A percentile compares a stretch with the other conserved stretches of the same genome.
These are phyloP conservation scores for Talaromyces wortmannii DNA, from an alignment of 495 filamentous ascomycete species.

Conservation along the genomic window DNA sequence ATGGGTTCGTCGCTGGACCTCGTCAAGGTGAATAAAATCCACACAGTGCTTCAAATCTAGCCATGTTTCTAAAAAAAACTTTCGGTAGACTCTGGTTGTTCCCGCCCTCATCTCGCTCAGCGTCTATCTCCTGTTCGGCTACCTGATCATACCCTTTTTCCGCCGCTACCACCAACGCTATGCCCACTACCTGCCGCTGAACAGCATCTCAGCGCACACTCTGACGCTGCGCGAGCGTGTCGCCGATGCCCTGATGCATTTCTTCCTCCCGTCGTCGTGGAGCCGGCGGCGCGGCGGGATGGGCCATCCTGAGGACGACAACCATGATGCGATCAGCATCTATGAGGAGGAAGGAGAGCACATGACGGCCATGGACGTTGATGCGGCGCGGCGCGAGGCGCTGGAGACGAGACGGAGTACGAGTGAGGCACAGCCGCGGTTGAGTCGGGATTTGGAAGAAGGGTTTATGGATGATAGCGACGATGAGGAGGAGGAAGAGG, in stretches of 20 bases:
- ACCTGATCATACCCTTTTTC: constrained; percentile 68
- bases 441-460: constrained; percentile 78
- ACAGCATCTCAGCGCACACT: constrained; percentile 55
- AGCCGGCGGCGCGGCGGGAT: constrained; percentile 30
- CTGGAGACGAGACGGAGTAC: constrained; percentile 37
- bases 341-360: constrained; percentile 62
- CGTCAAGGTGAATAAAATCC: constrained; percentile 32
- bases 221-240: constrained; percentile 56
- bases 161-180: constrained; percentile 70
- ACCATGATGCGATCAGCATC: constrained; percentile 45
- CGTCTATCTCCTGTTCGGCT: constrained; percentile 66
- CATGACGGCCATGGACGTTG: constrained; percentile 53
- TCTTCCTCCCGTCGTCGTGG: constrained; percentile 52
- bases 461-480: constrained; percentile 82
- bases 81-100: constrained; percentile 61
- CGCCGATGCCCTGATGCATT: constrained; percentile 44
- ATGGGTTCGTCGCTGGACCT: constrained; percentile 23
- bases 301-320: constrained; percentile 34
- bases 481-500: constrained; percentile 36
- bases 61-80: constrained; percentile 2
- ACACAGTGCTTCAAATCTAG: neutral
- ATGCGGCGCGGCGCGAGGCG: constrained; percentile 40
- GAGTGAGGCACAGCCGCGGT: constrained; percentile 42
- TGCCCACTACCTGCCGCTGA: constrained; percentile 59
- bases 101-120: constrained; percentile 71